phyloP scores from a whole-genome alignment of 306 rosid genomes.

The Lathyrus sativus region DNA sequence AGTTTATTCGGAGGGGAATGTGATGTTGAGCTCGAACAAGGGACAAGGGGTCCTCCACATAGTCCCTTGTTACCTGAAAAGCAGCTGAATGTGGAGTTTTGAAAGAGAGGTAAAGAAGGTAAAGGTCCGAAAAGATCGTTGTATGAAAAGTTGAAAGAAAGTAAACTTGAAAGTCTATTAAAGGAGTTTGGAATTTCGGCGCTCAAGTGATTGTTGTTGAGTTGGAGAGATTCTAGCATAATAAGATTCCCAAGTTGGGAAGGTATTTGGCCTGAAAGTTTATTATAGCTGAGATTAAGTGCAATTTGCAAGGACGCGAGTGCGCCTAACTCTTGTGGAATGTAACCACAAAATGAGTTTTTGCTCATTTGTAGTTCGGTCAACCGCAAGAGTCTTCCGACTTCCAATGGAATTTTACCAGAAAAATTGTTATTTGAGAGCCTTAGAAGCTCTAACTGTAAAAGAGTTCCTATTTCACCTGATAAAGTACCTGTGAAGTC shows the following conservation, averaged over 20 bases:
- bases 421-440: slow-evolving; percentile 64
- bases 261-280: slow-evolving; percentile 60
- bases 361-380: slow-evolving; percentile 75
- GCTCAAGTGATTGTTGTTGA: slow-evolving; percentile 68
- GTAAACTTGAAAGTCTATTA: slow-evolving; percentile 55
- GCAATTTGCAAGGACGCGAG: slow-evolving; percentile 72
- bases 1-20: slow-evolving; percentile 35
- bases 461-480: slow-evolving; percentile 59
- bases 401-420: slow-evolving; percentile 52
- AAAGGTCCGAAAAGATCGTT: slow-evolving; percentile 71
- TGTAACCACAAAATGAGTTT: slow-evolving; percentile 64
- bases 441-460: slow-evolving; percentile 61
- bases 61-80: slow-evolving; percentile 63
- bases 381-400: slow-evolving; percentile 58
- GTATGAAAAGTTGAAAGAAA: slow-evolving; percentile 69
- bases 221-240: slow-evolving; percentile 59
- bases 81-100: slow-evolving; percentile 55
- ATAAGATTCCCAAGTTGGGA: slow-evolving; percentile 61
- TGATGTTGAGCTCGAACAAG: slow-evolving; percentile 45
- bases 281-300: slow-evolving; percentile 67
- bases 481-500: slow-evolving; percentile 54
- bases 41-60: slow-evolving; percentile 62
- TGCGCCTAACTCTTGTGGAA: slow-evolving; percentile 64
- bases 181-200: slow-evolving; percentile 64
- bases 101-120: slow-evolving; percentile 59